A percentile compares a stretch with the other conserved stretches of the same genome.
Evolutionary conservation across 2,329 filamentous ascomycete genomes (phyloP).

Genomic region (Nothophoma quercina): DNA sequence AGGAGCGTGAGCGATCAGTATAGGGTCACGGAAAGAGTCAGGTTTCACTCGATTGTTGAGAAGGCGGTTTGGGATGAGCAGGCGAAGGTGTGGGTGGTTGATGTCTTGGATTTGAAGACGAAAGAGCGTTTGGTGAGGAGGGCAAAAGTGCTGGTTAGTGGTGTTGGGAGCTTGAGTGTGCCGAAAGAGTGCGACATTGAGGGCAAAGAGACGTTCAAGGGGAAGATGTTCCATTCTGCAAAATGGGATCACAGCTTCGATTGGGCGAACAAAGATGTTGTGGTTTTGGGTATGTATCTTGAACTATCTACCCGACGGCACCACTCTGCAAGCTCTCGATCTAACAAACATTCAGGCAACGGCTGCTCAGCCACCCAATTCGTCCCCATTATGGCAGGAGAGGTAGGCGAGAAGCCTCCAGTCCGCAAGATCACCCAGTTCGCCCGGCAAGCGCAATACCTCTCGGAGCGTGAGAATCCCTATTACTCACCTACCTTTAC

Average conservation of each 20-base stretch:
- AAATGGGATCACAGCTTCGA: constrained; percentile 59
- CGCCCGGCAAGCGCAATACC: constrained; percentile 60
- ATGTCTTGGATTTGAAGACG: constrained; percentile 30
- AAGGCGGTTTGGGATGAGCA: constrained; percentile 56
- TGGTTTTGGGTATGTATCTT: constrained; percentile 33
- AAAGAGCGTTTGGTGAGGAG: constrained; percentile 29
- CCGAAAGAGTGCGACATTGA: constrained; percentile 50
- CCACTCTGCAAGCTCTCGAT: background rate
- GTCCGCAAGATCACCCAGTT: constrained; percentile 57
- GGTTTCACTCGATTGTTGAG: constrained; percentile 54
- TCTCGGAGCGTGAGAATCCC: constrained; percentile 56
- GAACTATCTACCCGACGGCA: background rate
- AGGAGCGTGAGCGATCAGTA: constrained; percentile 44
- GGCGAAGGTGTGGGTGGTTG: constrained; percentile 50
- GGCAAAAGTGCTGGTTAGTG: constrained; percentile 38
- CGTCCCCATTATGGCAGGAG: constrained; percentile 54
- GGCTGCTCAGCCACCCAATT: constrained; percentile 60
- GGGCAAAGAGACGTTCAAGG: constrained; percentile 56
- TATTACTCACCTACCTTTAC: constrained; percentile 53
- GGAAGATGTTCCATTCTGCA: constrained; percentile 43
- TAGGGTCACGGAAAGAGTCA: constrained; percentile 52
- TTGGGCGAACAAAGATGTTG: constrained; percentile 51
- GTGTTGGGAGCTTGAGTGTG: constrained; percentile 40
- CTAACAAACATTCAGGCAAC: constrained; percentile 47
- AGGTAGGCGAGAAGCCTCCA: constrained; percentile 30